phyloP scores from a whole-genome alignment of 2,329 filamentous ascomycete species.

The Orbilia quercus region DNA sequence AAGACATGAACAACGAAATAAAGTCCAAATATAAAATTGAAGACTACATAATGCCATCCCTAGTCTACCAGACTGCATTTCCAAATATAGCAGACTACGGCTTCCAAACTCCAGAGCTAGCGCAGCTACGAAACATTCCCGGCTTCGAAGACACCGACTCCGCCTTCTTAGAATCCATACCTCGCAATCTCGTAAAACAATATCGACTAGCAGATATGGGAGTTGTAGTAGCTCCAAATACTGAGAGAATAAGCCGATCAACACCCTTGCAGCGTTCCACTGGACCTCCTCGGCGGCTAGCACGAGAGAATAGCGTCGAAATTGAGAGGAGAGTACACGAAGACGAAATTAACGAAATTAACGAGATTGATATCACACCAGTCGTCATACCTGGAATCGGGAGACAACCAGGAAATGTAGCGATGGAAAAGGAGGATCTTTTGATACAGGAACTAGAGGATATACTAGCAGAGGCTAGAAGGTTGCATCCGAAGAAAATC shows the following conservation, averaged over 20 bases:
- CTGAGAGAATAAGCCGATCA: too few species aligned
- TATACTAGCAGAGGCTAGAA: not conserved
- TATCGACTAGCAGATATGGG: constrained; percentile 25
- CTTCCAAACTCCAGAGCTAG: not conserved
- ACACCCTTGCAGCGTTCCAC: too few species aligned
- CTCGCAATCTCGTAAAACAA: constrained; percentile 6
- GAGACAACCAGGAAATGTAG: not conserved
- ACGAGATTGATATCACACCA: not conserved
- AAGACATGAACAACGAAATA: not conserved
- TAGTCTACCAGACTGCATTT: too few species aligned
- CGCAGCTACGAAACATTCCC: not conserved
- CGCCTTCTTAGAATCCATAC: not conserved
- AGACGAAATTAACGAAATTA: not conserved
- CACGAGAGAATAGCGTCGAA: too few species aligned
- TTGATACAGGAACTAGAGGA: not conserved
- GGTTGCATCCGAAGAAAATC: not conserved
- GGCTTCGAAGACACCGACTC: not conserved
- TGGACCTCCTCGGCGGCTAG: too few species aligned
- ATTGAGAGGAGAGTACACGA: not conserved
- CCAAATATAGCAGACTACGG: not conserved
- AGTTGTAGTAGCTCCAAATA: too few species aligned
- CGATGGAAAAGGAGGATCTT: too few species aligned
- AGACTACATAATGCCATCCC: not conserved
- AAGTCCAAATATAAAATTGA: not conserved
- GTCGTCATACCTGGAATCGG: constrained; percentile 2